Evolutionary conservation across 306 rosid species (phyloP).

Genomic region (Prunus salicina): DNA sequence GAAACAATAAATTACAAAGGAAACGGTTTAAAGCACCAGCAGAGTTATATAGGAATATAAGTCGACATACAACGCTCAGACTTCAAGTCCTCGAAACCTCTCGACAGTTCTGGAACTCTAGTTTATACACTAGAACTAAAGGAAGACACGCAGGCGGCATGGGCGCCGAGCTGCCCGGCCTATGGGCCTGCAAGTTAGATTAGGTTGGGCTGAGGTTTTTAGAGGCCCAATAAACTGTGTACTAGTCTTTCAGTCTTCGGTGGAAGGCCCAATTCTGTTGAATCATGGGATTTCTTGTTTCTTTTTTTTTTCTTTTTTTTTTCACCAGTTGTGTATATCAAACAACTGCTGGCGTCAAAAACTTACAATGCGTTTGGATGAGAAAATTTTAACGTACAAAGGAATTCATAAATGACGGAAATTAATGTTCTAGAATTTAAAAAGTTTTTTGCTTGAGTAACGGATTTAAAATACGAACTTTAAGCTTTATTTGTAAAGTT

Average conservation of each 20-base stretch:
- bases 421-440: too few relatives aligned
- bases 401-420: too few relatives aligned
- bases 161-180: too few relatives aligned
- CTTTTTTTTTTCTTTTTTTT: too few relatives aligned
- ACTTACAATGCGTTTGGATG: too few relatives aligned
- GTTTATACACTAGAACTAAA: not conserved
- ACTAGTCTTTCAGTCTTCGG: not conserved
- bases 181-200: not conserved
- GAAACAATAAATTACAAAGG: not conserved
- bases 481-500: too few relatives aligned
- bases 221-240: not conserved
- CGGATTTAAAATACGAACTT: too few relatives aligned
- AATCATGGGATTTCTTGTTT: too few relatives aligned
- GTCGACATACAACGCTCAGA: not conserved
- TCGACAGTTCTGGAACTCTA: not conserved
- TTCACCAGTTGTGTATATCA: too few relatives aligned
- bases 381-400: too few relatives aligned
- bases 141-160: not conserved
- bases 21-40: not conserved
- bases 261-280: not conserved
- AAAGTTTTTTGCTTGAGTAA: too few relatives aligned
- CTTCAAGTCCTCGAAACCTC: conserved; percentile 1
- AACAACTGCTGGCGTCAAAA: too few relatives aligned
- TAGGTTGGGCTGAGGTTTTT: not conserved
- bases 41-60: not conserved